These are phyloP conservation scores for Clavulina sp. DNA, from an alignment of 768 basidiomycete species.

Conservation along the genomic window DNA sequence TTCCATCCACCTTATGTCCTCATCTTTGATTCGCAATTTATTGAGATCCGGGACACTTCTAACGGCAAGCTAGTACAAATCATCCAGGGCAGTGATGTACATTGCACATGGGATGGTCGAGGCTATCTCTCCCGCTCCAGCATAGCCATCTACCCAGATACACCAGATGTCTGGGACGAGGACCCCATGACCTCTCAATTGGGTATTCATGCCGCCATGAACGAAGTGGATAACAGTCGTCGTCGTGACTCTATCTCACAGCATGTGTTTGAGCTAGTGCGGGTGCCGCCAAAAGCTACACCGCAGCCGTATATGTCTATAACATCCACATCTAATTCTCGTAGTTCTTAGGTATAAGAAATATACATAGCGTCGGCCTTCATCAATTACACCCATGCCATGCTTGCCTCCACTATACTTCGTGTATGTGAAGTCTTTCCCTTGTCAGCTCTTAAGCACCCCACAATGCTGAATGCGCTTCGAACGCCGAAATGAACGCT, in stretches of 20 bases:
- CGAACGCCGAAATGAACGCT: too few species aligned
- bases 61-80: constrained; percentile 68
- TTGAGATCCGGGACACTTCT: constrained; percentile 72
- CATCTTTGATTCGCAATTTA: constrained; percentile 75
- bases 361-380: too few species aligned
- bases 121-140: constrained; percentile 22
- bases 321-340: too few species aligned
- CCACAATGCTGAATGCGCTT: too few species aligned
- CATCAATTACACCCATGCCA: too few species aligned
- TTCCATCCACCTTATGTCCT: constrained; percentile 80
- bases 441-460: too few species aligned
- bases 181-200: constrained; percentile 57
- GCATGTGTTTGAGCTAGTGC: constrained; percentile 27
- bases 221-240: constrained; percentile 23
- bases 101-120: constrained; percentile 83
- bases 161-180: constrained; percentile 31
- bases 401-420: too few species aligned
- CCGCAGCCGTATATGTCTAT: neutral
- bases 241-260: constrained; percentile 12
- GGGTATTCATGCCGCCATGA: constrained; percentile 77
- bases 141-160: constrained; percentile 16
- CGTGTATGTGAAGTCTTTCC: too few species aligned
- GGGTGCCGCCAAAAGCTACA: constrained; percentile 46
- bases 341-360: too few species aligned
- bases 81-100: constrained; percentile 61